A percentile compares a stretch with the other conserved stretches of the same genome.
phyloP scores from a whole-genome alignment of 2,329 filamentous ascomycete species.

The Aspergillus viridinutans region DNA sequence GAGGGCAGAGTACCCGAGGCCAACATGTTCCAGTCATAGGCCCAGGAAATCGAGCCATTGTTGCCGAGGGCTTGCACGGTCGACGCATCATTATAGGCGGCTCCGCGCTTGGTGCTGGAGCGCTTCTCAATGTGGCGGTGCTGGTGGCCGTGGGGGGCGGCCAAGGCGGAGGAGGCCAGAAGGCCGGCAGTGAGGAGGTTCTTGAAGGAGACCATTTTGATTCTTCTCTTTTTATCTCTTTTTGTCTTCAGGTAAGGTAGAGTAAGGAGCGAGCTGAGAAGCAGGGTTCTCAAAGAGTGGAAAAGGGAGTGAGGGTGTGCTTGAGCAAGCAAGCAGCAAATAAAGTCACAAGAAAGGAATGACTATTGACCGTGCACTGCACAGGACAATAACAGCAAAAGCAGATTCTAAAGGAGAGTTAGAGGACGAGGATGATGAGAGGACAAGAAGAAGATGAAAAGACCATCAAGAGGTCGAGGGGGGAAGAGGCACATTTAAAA shows the following conservation, averaged over 20 bases:
- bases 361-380: slow-evolving; percentile 30
- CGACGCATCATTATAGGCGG: slow-evolving; percentile 38
- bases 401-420: slow-evolving; percentile 3
- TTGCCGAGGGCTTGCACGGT: slow-evolving; percentile 30
- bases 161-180: slow-evolving; percentile 33
- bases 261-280: slow-evolving; percentile 14
- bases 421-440: slow-evolving; percentile 5
- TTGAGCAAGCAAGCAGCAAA: background rate
- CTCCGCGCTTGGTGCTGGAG: slow-evolving; percentile 25
- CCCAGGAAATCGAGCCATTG: slow-evolving; percentile 35
- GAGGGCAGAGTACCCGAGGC: slow-evolving; percentile 27
- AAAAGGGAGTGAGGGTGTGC: background rate
- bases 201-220: slow-evolving; percentile 39
- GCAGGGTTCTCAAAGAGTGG: slow-evolving; percentile 17
- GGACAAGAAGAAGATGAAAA: background rate
- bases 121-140: slow-evolving; percentile 16
- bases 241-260: slow-evolving; percentile 14
- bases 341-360: slow-evolving; percentile 17
- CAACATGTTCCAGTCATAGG: slow-evolving; percentile 43
- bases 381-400: slow-evolving; percentile 22
- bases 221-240: slow-evolving; percentile 14
- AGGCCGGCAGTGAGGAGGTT: slow-evolving; percentile 29
- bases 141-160: slow-evolving; percentile 22
- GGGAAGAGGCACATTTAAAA: background rate
- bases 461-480: background rate